Evolutionary conservation across 1,284 basidiomycete genomes (phyloP).

Genomic region (Cystobasidiaceae sp.): DNA sequence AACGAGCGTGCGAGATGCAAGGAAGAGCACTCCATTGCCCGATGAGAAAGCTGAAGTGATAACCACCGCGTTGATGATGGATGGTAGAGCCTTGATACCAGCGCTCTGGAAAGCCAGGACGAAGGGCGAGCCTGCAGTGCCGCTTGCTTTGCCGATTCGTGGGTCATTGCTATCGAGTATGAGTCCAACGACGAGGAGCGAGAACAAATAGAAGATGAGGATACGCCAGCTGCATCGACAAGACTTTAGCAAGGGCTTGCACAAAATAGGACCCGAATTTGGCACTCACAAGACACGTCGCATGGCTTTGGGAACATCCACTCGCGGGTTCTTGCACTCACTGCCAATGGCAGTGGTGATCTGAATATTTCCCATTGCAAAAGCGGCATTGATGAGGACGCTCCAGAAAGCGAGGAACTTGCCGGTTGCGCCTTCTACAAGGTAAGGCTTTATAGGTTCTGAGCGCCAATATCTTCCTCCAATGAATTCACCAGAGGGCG

Average conservation of each 20-base stretch:
- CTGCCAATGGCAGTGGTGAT: conserved; percentile 57
- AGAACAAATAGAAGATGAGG: conserved; percentile 51
- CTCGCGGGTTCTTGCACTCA: conserved; percentile 47
- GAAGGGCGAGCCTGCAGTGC: conserved; percentile 61
- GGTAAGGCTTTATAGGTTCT: background rate
- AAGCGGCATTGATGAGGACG: conserved; percentile 43
- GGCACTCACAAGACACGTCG: conserved; percentile 48
- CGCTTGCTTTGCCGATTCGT: conserved; percentile 55
- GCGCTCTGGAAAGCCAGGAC: conserved; percentile 75
- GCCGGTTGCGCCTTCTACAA: conserved; percentile 33
- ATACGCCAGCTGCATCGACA: conserved; percentile 43
- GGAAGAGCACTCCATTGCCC: conserved; percentile 73
- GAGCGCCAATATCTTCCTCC: conserved; percentile 23
- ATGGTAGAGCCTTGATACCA: conserved; percentile 63
- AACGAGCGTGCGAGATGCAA: conserved; percentile 73
- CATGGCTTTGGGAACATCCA: conserved; percentile 71
- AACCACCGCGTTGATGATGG: conserved; percentile 62
- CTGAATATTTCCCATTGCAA: conserved; percentile 8
- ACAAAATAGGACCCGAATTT: background rate
- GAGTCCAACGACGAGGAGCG: conserved; percentile 35
- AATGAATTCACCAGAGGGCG: conserved; percentile 17
- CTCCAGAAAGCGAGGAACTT: conserved; percentile 40
- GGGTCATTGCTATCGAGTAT: conserved; percentile 67
- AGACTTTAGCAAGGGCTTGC: background rate
- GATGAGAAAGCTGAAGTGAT: conserved; percentile 77